Base-by-base conservation (phyloP, 352 stramenopile genomes). In the Phytophthora lateralis region DNA sequence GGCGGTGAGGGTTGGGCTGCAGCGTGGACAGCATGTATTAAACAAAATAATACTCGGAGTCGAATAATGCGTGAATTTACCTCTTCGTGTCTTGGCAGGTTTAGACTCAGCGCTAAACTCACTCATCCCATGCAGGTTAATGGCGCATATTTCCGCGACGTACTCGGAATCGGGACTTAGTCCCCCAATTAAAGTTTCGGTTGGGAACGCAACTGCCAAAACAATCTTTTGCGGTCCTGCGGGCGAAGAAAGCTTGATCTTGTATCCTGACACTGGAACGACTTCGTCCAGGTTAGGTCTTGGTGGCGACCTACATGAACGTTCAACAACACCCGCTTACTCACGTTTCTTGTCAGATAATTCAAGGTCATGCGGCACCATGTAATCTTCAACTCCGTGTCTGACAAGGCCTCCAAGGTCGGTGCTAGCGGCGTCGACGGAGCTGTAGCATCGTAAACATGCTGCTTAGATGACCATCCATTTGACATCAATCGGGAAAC, bases 241-340 rank as follows among this genome's bases (percentile, higher is more conserved):
- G 5, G 17, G 4, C 6, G 46, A 67, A 4, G 58, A 49, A n/a
- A 80, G 18, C 17, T 66, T 76, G 30, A 92, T 59, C 51, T 88
- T 87, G 69, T 88, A 92, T 15, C 78, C 76, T 7, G 83, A 92
- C 9, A 89, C 73, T 6, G 83, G 80, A 18, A 82, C 60, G 18
- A 78, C 67, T 37, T 92, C 66, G 46, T 88, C 69, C 32, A 84
- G 38, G 10, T 63, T 67, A 2, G 62, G 6, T 17, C 59, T 52
- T 26, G 73, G 63, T 17, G 72, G 44, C 1, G 42, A 59, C 77
- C 77, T 87, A 43, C 14, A 17, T 34, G 0, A 29, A 38, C 12
- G 5, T 32, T 32, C 27, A 32, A 7, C 14, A 52, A 11, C 39
- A 58, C 12, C 38, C 32, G 7, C 18, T 54, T 27, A 52, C 38